phyloP scores from a whole-genome alignment of 306 rosid species.

The Cyclanthera cordifolia region DNA sequence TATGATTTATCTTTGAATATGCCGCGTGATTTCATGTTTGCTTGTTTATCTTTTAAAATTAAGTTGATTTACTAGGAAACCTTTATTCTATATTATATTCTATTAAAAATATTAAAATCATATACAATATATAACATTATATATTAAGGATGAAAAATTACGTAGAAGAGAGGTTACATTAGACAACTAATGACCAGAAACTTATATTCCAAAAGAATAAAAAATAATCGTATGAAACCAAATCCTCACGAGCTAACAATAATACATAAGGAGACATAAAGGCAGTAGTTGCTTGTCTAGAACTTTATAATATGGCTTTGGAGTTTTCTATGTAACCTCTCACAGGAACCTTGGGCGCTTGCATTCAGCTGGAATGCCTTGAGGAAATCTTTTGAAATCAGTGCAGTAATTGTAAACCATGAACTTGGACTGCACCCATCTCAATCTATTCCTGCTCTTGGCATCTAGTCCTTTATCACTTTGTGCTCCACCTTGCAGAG shows the following conservation, averaged over 20 bases:
- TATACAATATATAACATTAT: not conserved
- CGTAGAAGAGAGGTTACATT: not conserved
- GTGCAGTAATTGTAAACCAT: constrained; percentile 42
- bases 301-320: not conserved
- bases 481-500: constrained; percentile 8
- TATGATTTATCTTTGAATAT: not conserved
- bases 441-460: constrained; percentile 23
- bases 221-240: constrained; percentile 2
- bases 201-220: constrained; percentile 4
- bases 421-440: constrained; percentile 39
- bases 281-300: not conserved
- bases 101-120: not conserved
- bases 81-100: not conserved
- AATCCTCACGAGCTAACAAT: not conserved
- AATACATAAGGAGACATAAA: not conserved
- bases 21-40: not conserved
- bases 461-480: constrained; percentile 26
- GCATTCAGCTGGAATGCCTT: constrained; percentile 39
- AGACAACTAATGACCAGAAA: not conserved
- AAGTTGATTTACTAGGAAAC: not conserved
- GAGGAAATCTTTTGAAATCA: constrained; percentile 30
- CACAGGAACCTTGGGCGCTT: constrained; percentile 14
- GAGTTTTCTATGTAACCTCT: not conserved
- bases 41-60: not conserved
- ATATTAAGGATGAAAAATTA: not conserved